Base-by-base conservation (phyloP, 345 rosid genomes). In the Theobroma cacao region DNA sequence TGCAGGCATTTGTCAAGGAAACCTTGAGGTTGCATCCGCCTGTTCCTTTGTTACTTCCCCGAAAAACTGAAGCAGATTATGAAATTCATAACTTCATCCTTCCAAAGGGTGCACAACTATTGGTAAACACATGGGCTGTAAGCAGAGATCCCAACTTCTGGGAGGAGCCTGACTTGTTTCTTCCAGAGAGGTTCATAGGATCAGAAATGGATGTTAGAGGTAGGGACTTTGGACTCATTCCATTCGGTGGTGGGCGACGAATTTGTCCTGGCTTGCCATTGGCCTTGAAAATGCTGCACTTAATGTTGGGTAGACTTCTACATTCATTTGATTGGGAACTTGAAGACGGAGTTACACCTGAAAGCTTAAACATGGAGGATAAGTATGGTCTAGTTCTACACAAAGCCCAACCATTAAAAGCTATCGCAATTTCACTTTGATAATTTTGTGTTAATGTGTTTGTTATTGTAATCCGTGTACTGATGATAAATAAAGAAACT, bases 231-330 rank as follows among this genome's bases (percentile, higher is more conserved):
- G 67, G 38, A 18, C 17, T 74, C 26, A 6, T 74, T 60, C 77
- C 77, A 22, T 72, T 69, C 1, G 74, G 74, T 1, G 74, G 7
- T 2, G 74, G 74, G 7, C 58, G 58, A 47, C 58, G 89, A 55
- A 86, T 84, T 12, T 88, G 86, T 24, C 87, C 88, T 0, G 85
- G 89, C 17, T 66, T 88, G 74, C 82, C 85, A 3, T 40, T 90
- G 67, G 92, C 82, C 7, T 7, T 56, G 13, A 84, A 79, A 33
- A 83, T 74, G 77, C 26, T 90, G 53, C 81, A 75, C 45, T 45
- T 85, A 4, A 80, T 87, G 84, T 77, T 91, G 83, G 92, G 82
- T 64, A 80, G 85, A 38, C 83, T 88, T n/a, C 7, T 85, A 5
- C 69, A 69, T 31, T 70, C 65, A 4, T 86, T 78, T 47, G 76